Evolutionary conservation across 164 flowering plant genomes (phyloP).

Genomic region (Vitis cinerea): DNA sequence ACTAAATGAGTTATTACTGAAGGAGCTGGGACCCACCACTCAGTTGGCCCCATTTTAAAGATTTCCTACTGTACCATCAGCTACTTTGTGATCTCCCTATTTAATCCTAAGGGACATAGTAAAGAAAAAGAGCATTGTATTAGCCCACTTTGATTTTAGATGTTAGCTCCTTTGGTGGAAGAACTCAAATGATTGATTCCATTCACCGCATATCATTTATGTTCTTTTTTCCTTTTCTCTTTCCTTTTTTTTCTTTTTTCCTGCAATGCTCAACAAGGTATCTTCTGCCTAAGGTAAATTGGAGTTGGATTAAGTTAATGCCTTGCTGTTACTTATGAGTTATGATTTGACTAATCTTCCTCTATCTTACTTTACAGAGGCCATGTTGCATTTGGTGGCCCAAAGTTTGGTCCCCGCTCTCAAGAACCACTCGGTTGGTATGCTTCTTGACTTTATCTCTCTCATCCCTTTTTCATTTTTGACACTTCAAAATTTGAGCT

Average conservation of each 20-base stretch:
- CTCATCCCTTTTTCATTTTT: background rate
- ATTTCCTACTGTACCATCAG: too few relatives aligned
- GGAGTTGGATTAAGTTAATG: background rate
- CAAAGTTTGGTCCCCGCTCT: conserved; percentile 14
- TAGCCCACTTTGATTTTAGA: too few relatives aligned
- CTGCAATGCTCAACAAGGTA: background rate
- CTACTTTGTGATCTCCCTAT: too few relatives aligned
- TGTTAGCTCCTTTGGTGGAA: too few relatives aligned
- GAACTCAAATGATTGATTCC: too few relatives aligned
- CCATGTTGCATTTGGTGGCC: conserved; percentile 8
- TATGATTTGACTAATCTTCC: too few relatives aligned
- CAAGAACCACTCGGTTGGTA: conserved; percentile 18
- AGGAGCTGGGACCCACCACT: background rate
- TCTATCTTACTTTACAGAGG: conserved; percentile 18
- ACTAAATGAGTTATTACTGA: background rate
- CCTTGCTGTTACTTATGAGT: background rate
- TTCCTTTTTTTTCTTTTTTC: too few relatives aligned
- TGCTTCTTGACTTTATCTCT: background rate
- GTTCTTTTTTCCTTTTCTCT: too few relatives aligned
- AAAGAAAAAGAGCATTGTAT: too few relatives aligned
- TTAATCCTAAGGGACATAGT: too few relatives aligned
- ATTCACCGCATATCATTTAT: too few relatives aligned
- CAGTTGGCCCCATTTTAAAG: too few relatives aligned
- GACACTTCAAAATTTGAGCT: background rate
- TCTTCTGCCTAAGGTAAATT: background rate